Base-by-base conservation (phyloP, 2,329 filamentous ascomycete genomes). In the Colletotrichum sp. region DNA sequence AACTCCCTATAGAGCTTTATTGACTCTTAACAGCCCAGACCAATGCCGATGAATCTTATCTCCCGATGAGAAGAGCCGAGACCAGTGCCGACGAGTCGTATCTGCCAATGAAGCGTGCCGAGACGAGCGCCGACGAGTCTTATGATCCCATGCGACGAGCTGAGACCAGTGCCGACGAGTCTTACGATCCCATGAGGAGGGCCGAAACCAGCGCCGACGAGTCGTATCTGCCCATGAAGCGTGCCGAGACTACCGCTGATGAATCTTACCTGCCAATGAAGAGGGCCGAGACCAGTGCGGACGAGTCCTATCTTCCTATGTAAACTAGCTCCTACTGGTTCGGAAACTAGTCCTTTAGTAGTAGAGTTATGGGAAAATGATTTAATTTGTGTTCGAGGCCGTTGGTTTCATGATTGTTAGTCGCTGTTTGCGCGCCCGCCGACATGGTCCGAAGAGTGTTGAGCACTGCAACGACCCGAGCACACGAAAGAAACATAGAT, bases 1-100 rank as follows among this genome's bases (percentile, higher is more conserved):
- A 8, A 9, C 13, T 27, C n/a, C 25, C 13, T 27, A 3, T 19
- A 7, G 16, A 68, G n/a, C 25, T 48, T 7, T 36, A n/a, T 39
- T 64, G 9, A 64, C 22, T 30, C 27, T 32, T 12, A 5, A 19
- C 11, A 71, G 68, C 59, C 19, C 59, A 64, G 19, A 72, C 70
- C 25, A 72, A 39, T 25, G 61, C 71, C 8, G 74, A 76, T 12
- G 74, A 76, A 15, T 74, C 74, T 22, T 76, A 76, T 27, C 55
- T 74, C 6, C 74, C 72, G 1, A 75, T 72, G 72, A 72, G 65
- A 52, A 52, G 73, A 3, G 61, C 36, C 7, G 63, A 75, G 25
- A 63, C 63, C 2, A 75, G 69, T 22, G 72, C 72, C 11, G 67
- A 74, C 16, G 67, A 70, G 25, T 70, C 68, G 7, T 70, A 70